Percentiles rank a stretch among this genome's conserved stretches.
Conservation (phyloP, 495 filamentous ascomycete species). For the Hypomontagnella submonticulosa region DNA sequence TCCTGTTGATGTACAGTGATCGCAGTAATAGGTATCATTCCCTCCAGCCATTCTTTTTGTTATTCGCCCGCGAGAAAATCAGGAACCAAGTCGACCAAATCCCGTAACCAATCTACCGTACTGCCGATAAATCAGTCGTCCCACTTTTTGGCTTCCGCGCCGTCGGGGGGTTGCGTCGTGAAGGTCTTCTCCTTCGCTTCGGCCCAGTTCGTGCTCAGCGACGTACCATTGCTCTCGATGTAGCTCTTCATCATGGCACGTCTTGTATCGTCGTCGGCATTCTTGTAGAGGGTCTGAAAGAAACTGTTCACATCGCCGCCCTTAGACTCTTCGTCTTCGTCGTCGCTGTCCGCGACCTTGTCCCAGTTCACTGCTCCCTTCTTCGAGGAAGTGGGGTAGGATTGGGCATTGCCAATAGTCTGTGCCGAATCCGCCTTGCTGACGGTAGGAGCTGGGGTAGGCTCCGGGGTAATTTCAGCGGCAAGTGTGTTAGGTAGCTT, state of each 20-base stretch:
- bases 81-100: slow-evolving; percentile 14
- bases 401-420: slow-evolving; percentile 54
- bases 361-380: slow-evolving; percentile 93
- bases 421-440: slow-evolving; percentile 26
- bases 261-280: slow-evolving; percentile 79
- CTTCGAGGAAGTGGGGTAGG: slow-evolving; percentile 90
- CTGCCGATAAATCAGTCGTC: slow-evolving; percentile 39
- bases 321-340: slow-evolving; percentile 67
- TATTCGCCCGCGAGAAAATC: slow-evolving; percentile 6
- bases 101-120: not conserved
- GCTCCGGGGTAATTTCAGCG: slow-evolving; percentile 45
- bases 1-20: not conserved
- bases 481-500: slow-evolving; percentile 26
- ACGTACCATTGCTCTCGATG: slow-evolving; percentile 90
- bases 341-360: slow-evolving; percentile 64
- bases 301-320: slow-evolving; percentile 81
- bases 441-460: slow-evolving; percentile 31
- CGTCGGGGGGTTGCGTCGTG: slow-evolving; percentile 78
- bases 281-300: slow-evolving; percentile 91
- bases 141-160: slow-evolving; percentile 79
- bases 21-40: slow-evolving; percentile 11
- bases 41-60: slow-evolving; percentile 8
- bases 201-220: slow-evolving; percentile 91
- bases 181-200: slow-evolving; percentile 82
- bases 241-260: slow-evolving; percentile 99